Base-by-base conservation (phyloP, 768 basidiomycete species). In the Rhodotorula babjevae region DNA sequence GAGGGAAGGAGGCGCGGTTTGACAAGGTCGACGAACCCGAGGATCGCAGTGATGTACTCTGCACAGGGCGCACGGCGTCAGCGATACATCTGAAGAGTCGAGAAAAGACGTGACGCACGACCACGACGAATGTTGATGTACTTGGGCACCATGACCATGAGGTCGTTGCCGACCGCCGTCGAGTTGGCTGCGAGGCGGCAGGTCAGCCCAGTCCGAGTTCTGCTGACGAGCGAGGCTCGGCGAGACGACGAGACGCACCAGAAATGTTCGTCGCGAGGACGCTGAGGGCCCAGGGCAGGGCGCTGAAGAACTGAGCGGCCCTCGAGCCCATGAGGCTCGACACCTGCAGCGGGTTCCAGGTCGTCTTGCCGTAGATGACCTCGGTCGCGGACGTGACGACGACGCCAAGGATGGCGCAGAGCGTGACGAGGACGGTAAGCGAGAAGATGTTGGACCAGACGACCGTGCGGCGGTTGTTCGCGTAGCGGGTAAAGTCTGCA, bases 61-160 rank as follows among this genome's bases (percentile, higher is more conserved):
- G 56, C 53, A 85, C 92, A 67, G 84, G 44, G 12, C 44, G 65
- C 31, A 53, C 36, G 49, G 7, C 1, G 58, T 57, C 56, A 57
- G 40, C 33, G 18, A 23, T 0, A 36, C 36, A 9, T 36, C 5
- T 9, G 36, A 36, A 11, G 27, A n/a, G 36, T 23, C 0, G 12
- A 7, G 14, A 11, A 18, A 55, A 16, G 1, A 29, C n/a, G 36
- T 2, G 53, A 29, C 53, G 53, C 53, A 57, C 56, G 56, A 12
- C 69, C 67, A 9, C 79, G 57, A 50, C 63, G 72, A 68, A 80
- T 78, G 64, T 77, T 68, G 69, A 80, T 78, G 57, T 77, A 81
- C 14, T 76, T 77, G 11, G 80, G 73, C 46, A 75, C 52, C n/a
- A 71, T 46, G 42, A 61, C 42, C 57, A 59, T 65, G 23, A 75